These are phyloP conservation scores for Phyllosticta citriasiana DNA, from an alignment of 2,329 filamentous ascomycete species.

Conservation along the genomic window DNA sequence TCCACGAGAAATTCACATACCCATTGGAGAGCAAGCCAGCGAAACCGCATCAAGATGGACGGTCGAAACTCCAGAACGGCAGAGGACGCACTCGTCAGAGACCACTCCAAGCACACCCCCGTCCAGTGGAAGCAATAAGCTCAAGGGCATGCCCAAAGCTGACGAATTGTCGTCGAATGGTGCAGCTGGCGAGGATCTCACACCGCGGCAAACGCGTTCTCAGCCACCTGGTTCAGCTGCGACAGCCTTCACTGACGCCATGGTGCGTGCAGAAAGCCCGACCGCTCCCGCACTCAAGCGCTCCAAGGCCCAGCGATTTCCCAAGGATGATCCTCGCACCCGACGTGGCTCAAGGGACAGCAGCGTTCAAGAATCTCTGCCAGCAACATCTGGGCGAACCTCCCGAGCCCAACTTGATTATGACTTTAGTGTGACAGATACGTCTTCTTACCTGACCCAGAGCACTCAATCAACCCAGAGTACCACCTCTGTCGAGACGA, in stretches of 20 bases:
- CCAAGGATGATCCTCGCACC: conserved; percentile 20
- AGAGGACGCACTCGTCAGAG: conserved; percentile 16
- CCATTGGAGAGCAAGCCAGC: conserved; percentile 48
- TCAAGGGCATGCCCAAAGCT: neutral
- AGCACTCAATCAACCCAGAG: conserved; percentile 12
- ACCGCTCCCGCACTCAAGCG: conserved; percentile 26
- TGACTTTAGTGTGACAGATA: neutral
- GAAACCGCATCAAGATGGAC: conserved; percentile 38
- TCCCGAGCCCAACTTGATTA: neutral
- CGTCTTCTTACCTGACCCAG: conserved; percentile 18
- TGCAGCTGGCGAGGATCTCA: neutral
- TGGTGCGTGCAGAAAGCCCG: conserved; percentile 20
- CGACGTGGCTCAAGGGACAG: conserved; percentile 24
- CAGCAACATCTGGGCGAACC: neutral
- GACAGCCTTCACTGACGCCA: conserved; percentile 27
- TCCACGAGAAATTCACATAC: conserved; percentile 48
- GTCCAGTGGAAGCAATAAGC: conserved; percentile 19
- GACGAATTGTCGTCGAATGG: neutral
- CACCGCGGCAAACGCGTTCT: conserved; percentile 4
- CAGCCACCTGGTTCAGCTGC: conserved; percentile 16
- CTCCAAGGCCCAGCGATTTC: conserved; percentile 29
- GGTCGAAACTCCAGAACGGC: conserved; percentile 24
- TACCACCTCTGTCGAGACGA: conserved; percentile 7
- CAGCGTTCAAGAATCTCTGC: conserved; percentile 12
- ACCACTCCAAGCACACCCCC: conserved; percentile 27